Evolutionary conservation across 139 green algal species (phyloP), one percentile per base, ranked within the genome.

Genomic region (Ostreobium quekettii): DNA sequence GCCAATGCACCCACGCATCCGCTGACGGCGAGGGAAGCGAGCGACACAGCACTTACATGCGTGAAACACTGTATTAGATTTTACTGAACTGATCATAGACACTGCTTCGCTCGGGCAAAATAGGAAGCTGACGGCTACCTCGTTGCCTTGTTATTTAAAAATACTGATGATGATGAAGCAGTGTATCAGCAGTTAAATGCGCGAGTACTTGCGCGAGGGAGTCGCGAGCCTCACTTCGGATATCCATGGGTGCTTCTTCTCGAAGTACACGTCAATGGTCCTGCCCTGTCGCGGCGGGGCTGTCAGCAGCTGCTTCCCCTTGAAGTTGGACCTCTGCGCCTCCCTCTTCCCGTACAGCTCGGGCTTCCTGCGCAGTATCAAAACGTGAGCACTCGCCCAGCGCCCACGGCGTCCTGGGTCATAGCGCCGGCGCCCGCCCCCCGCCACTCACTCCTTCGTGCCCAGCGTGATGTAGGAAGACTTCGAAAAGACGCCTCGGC

Each of bases 231-330:
- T 74, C 46, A 83, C 82, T 28, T 82, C 74, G 32, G 56, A 71
- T 49, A 85, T 85, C 76, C 77, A 86, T 48, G 77, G 77, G 63
- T 88, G 85, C 66, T 86, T 85, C 74, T 91, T 89, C 39, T 87
- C 79, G 58, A 95, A 92, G 37, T 87, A 90, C 0, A 78, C 77
- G 26, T 90, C 84, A 1, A 78, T 73, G 0, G 80, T 87, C 32
- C 80, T 78, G 31, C 85, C 82, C 1, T 78, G 68, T 47, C 82
- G 85, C 1, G 77, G 74, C 29, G 82, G 61, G 0, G 60, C 48
- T 2, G 72, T 85, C 28, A 49, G 46, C 32, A 91, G 74, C 60
- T 92, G 86, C 64, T 90, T 91, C 6, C 82, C 86, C 39, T 68
- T 76, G 59, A 75, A 91, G 11, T 70, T 62, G 0, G 83, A 71